Evolutionary conservation across 768 basidiomycete species (phyloP), one percentile per base, ranked within the genome.

Genomic region (Naematelia aurantialba): DNA sequence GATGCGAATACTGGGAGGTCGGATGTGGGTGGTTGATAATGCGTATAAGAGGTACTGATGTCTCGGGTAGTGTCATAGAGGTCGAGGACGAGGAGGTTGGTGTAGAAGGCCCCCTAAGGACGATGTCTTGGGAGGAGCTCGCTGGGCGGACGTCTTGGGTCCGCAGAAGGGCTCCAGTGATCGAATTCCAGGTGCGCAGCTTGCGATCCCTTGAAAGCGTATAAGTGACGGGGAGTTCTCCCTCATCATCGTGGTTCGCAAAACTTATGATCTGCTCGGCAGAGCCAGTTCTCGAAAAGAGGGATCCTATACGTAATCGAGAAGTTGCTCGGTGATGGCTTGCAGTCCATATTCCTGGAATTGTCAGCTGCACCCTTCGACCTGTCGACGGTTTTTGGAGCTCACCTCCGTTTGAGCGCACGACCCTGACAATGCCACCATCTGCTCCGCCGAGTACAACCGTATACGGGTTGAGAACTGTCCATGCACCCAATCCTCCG

Each of bases 121-220:
- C 54, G 34, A 68, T 24, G n/a, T 68, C 63, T 49, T 65, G 70
- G 11, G 83, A 66, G 3, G 52, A 3, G 3, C 53, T 55, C 13
- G 66, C 44, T 3, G 61, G 27, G 47, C 68, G 47, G 0, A 66
- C 57, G 29, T 74, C 79, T 45, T 88, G 77, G 11, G 79, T 75
- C 70, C 83, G 85, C 29, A 83, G 83, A 27, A 85, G 82, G n/a
- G 87, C 81, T 70, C 89, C 87, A 45, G 86, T 86, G 55, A 84
- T 50, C 5, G 63, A 55, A 63, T 88, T 87, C 92, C 92, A 97
- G 45, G 89, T 80, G 39, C 91, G 83, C 44, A 98, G 80, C 30
- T 85, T 87, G 55, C 88, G 83, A 79, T 96, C 91, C 55, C 91
- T 82, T 8, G 92, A 91, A 44, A 98, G 81, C 1, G 91, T 87